phyloP scores from a whole-genome alignment of 495 filamentous ascomycete genomes.

The Penicillium bovifimosum region DNA sequence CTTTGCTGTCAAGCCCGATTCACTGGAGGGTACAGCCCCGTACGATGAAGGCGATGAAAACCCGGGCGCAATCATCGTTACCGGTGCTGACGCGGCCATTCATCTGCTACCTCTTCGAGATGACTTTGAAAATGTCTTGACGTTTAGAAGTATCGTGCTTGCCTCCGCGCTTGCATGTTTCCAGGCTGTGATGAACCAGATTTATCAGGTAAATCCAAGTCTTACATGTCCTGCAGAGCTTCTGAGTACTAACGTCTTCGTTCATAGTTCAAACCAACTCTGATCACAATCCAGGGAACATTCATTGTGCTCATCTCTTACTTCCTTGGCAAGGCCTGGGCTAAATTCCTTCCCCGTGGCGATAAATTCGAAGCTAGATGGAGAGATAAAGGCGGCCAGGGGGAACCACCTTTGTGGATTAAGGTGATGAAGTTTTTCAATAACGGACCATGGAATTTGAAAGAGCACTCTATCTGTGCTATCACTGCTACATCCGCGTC shows the following conservation, averaged over 20 bases:
- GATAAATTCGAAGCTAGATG: slow-evolving; percentile 29
- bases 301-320: slow-evolving; percentile 40
- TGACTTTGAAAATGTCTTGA: slow-evolving; percentile 40
- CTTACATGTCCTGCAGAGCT: background rate
- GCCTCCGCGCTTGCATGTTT: slow-evolving; percentile 41
- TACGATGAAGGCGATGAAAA: background rate
- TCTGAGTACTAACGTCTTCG: background rate
- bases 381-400: slow-evolving; percentile 20
- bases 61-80: slow-evolving; percentile 23
- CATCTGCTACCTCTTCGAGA: slow-evolving; percentile 42
- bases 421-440: slow-evolving; percentile 24
- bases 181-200: slow-evolving; percentile 45
- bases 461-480: slow-evolving; percentile 29
- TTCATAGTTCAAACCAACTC: slow-evolving; percentile 28
- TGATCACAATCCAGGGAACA: slow-evolving; percentile 27
- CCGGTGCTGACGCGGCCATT: slow-evolving; percentile 24
- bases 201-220: slow-evolving; percentile 31
- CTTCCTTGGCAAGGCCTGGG: slow-evolving; percentile 38
- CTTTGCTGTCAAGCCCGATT: background rate
- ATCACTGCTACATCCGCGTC: slow-evolving; percentile 28
- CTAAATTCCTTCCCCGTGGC: slow-evolving; percentile 36
- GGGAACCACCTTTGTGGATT: slow-evolving; percentile 18
- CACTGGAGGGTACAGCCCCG: background rate
- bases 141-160: slow-evolving; percentile 41
- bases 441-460: slow-evolving; percentile 27